Base-by-base conservation (phyloP, 495 filamentous ascomycete genomes). In the Letharia columbiana region DNA sequence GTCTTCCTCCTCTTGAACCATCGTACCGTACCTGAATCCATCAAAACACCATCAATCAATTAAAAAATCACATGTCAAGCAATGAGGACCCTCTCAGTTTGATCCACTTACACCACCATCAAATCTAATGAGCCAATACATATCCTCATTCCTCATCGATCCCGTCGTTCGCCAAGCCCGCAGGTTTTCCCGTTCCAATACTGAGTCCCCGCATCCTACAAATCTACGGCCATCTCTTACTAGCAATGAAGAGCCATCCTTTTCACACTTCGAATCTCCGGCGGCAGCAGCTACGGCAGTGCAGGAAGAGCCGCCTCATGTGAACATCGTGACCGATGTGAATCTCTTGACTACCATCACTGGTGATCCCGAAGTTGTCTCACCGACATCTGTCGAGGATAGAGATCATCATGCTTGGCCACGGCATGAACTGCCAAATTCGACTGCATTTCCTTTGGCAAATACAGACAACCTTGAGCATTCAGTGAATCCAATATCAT, bases 151-250 rank as follows among this genome's bases (percentile, higher is more conserved):
- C 70, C 75, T 92, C 67, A 87, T 90, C 72, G 89, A 89, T 69
- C 86, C 89, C 61, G 88, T 90, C 72, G 78, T 91, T 71, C 87
- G 87, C 75, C 84, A 89, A 77, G 87, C 87, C 67, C 84, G 86
- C 67, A 86, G 88, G 67, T 85, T 88, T 73, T 89, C 87, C 54
- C 74, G 78, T 68, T 75, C 77, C 62, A 71, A 71, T 72, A 63
- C 70, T 71, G 71, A 74, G 73, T 63, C 75, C 74, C 67, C 70
- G 72, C 70, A 66, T 72, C 66, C 63, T 73, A 17, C 28, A 56
- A 56, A 56, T 8, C 31, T 33, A 35, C 52, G 17, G 18, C 52
- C 52, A 56, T 35, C 28, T 56, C 28, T 56, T 17, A 17, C 28
- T 9, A 66, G 33, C 23, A 61, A 66, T 67, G 61, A 52, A 56